A percentile compares a stretch with the other conserved stretches of the same genome.
phyloP scores from a whole-genome alignment of 139 green algal genomes.

The Ulvella scutata region DNA sequence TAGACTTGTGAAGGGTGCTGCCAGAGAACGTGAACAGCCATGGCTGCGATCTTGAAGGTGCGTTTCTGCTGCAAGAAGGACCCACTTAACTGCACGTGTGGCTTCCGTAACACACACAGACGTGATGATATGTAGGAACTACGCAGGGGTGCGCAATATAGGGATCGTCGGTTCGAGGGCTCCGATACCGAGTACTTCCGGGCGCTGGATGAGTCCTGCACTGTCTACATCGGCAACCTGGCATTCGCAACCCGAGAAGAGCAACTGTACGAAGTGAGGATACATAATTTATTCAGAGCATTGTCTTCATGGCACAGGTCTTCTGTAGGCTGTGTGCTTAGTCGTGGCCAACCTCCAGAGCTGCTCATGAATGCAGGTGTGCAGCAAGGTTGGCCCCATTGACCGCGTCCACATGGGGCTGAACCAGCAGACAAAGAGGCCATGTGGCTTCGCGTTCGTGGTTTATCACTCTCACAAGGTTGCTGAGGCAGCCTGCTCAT shows the following conservation, averaged over 20 bases:
- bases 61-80: too few species aligned
- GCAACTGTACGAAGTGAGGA: conserved; percentile 66
- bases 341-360: too few species aligned
- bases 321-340: too few species aligned
- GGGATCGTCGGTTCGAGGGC: background rate
- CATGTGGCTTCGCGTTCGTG: conserved; percentile 97
- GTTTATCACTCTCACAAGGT: conserved; percentile 66
- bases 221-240: conserved; percentile 96
- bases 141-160: background rate
- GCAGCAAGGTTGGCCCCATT: conserved; percentile 64
- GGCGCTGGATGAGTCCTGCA: conserved; percentile 47
- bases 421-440: conserved; percentile 76
- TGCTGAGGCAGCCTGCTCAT: conserved; percentile 65
- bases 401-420: conserved; percentile 91
- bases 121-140: background rate
- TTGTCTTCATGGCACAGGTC: background rate
- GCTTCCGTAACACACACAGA: too few species aligned
- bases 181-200: conserved; percentile 58
- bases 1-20: too few species aligned
- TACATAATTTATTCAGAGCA: background rate
- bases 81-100: too few species aligned
- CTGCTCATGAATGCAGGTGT: conserved; percentile 48
- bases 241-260: conserved; percentile 95
- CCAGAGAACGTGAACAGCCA: too few species aligned
- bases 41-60: too few species aligned